Evolutionary conservation across 73 alveolate species (phyloP).

Genomic region (Stentor roeselii): DNA sequence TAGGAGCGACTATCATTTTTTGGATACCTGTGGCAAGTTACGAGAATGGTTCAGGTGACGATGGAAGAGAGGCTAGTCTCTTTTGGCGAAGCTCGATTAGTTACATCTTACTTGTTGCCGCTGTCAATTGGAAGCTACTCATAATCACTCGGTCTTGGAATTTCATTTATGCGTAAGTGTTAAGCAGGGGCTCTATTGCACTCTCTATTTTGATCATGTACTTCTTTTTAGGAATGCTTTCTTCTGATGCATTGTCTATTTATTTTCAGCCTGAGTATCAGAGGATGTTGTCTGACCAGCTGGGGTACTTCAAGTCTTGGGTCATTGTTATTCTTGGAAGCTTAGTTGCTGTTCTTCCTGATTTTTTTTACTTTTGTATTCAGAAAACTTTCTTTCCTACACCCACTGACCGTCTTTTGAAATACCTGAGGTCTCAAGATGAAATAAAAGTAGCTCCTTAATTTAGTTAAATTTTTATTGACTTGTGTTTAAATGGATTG

Average conservation of each 20-base stretch:
- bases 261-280: slow-evolving; percentile 74
- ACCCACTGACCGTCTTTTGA: slow-evolving; percentile 31
- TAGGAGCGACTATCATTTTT: slow-evolving; percentile 74
- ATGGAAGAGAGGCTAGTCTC: slow-evolving; percentile 62
- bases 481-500: too few relatives aligned
- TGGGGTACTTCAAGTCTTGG: slow-evolving; percentile 66
- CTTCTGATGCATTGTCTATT: slow-evolving; percentile 54
- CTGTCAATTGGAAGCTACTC: slow-evolving; percentile 72
- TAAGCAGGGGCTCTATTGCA: slow-evolving; percentile 49
- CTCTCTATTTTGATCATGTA: slow-evolving; percentile 68
- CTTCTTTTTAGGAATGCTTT: slow-evolving; percentile 51
- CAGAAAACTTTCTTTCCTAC: slow-evolving; percentile 31
- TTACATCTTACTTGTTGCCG: slow-evolving; percentile 74
- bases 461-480: too few relatives aligned
- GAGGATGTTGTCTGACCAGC: slow-evolving; percentile 56
- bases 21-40: slow-evolving; percentile 49
- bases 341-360: slow-evolving; percentile 63
- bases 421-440: too few relatives aligned
- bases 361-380: slow-evolving; percentile 51
- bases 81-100: slow-evolving; percentile 72
- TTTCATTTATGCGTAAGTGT: slow-evolving; percentile 49
- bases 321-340: slow-evolving; percentile 62
- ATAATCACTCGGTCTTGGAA: slow-evolving; percentile 80
- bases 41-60: slow-evolving; percentile 38
- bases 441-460: too few relatives aligned